A percentile compares a stretch with the other conserved stretches of the same genome.
Conservation (phyloP, 2,329 filamentous ascomycete genomes). For the Rasamsonia emersonii region DNA sequence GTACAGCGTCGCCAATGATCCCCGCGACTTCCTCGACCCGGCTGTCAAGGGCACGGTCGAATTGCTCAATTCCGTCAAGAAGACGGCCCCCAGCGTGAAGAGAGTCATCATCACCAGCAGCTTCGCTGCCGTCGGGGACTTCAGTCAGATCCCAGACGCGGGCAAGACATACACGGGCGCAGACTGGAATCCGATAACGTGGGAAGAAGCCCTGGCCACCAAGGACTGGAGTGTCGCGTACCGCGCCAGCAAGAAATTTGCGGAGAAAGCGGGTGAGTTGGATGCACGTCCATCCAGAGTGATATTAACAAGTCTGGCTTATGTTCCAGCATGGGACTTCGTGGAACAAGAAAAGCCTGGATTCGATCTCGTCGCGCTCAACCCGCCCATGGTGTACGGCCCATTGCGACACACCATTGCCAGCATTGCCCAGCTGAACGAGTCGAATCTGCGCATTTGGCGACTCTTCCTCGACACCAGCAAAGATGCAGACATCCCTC, state of each 20-base stretch:
- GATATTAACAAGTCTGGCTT: too few species aligned
- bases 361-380: constrained; percentile 38
- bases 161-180: constrained; percentile 18
- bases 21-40: constrained; percentile 18
- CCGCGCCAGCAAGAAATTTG: constrained; percentile 24
- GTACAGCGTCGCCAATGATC: constrained; percentile 13
- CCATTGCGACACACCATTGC: constrained; percentile 33
- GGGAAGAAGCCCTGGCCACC: constrained; percentile 19
- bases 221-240: constrained; percentile 19
- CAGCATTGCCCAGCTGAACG: constrained; percentile 29
- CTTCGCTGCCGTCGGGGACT: constrained; percentile 41
- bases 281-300: too few species aligned
- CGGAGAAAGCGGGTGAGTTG: constrained; percentile 14
- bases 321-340: constrained; percentile 20
- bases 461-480: too few species aligned
- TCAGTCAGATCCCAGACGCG: constrained; percentile 10
- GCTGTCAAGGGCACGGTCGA: constrained; percentile 18
- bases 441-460: constrained; percentile 37
- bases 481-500: too few species aligned
- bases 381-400: constrained; percentile 40
- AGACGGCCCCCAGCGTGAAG: constrained; percentile 15
- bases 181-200: constrained; percentile 25
- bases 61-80: constrained; percentile 14
- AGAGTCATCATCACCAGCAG: constrained; percentile 44
- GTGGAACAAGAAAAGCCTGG: constrained; percentile 23